Base-by-base conservation (phyloP, 139 green algal genomes). In the Desmodesmus armatus region DNA sequence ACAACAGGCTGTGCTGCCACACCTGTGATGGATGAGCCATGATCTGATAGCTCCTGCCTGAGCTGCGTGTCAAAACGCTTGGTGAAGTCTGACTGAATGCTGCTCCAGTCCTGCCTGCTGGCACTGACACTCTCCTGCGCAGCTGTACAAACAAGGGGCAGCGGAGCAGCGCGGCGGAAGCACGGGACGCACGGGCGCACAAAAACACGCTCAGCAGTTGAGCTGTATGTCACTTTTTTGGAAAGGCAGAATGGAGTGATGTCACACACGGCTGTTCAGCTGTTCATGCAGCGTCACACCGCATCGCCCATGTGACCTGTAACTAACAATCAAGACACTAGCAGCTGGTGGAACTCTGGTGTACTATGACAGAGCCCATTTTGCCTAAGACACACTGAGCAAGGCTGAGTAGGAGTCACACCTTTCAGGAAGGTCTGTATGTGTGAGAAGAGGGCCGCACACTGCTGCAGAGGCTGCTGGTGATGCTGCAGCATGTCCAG, bases 41-140 rank as follows among this genome's bases (percentile, higher is more conserved):
- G 76, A 37, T 82, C 76, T 73, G 76, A 39, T 37, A 82, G 37
- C 76, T 82, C 76, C 53, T 82, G 76, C 47, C 39, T 72, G 9
- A 82, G 76, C 76, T 82, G 76, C 27, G 35, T 27, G 7, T 73
- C 55, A 60, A 82, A 82, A 3, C 37, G 37, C 35, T 82, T 82
- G 13, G 25, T 40, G 39, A 82, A 82, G 55, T 82, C 76, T 19
- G 7, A 40, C 55, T 60, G 39, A 25, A 27, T 29, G 15, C 53
- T 55, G 37, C 23, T 35, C 76, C 76, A 82, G 55, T 82, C 76
- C 27, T 49, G 43, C 25, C 6, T 27, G 29, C 41, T 43, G 5
- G 55, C 55, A 25, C 58, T 55, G 1, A 82, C 76, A 41, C 76
- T 72, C 76, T 82, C 72, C 5, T 43, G 37, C 25, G 76, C 76